Base-by-base conservation (phyloP, 208 protist species). In the Leishmania martiniquensis region DNA sequence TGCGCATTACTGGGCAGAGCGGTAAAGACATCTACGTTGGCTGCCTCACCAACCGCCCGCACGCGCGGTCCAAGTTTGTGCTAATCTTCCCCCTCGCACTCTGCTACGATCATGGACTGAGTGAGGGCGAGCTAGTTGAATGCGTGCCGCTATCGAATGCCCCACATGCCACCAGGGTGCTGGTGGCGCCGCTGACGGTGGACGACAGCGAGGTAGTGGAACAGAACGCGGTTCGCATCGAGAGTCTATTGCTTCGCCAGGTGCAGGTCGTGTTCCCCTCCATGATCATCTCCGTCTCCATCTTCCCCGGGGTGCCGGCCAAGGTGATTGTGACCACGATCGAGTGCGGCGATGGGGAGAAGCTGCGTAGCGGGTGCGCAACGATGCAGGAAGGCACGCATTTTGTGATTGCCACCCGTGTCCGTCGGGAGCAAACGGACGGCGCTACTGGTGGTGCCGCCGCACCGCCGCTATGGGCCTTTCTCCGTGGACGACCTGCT, bases 201-300 rank as follows among this genome's bases (percentile, higher is more conserved):
- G 92, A 98, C 76, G 96, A 98, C 65, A 97, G 93, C 69, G 96
- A 98, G 79, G 92, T 98, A 52, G 91, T 98, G 71, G 96, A 98
- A 79, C 87, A 94, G 65, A 98, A 98, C 77, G 92, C 92, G 25
- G 34, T 89, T 45, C 89, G 78, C 34, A 95, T 98, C 81, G 94
- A 98, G 85, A 78, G 80, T 42, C 70, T 91, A 65, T 81, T 98
- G 69, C 87, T 98, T 57, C 85, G 83, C 29, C 93, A 98, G 76
- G 83, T 97, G 75, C 89, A 95, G 73, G 92, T 98, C 12, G 93
- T 97, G 20, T 96, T 88, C 54, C 82, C 82, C 15, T 86, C 81
- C n/a, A 91, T 96, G 88, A 76, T 82, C 55, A 86, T 98, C 54
- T 93, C 87, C 9, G 89, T 96, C 34, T 72, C 52, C 51, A 83